Evolutionary conservation across 73 alveolate genomes (phyloP).

Genomic region (Paramecium pentaurelia): DNA sequence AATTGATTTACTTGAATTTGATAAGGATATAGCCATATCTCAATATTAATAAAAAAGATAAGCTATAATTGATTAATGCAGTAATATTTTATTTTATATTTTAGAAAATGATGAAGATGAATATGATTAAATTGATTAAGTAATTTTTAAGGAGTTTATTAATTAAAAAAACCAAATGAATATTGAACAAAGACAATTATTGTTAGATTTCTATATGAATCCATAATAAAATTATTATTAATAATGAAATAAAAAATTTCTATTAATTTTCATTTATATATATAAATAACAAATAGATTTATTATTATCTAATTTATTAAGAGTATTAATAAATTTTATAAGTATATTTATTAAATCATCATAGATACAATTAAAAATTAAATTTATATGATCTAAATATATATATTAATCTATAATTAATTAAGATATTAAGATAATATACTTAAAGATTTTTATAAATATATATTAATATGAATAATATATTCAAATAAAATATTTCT

Average conservation of each 20-base stretch:
- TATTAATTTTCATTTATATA: not conserved
- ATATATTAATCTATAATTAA: not conserved
- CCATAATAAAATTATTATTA: conserved; percentile 38
- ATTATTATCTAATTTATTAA: too few relatives aligned
- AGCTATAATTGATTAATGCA: not conserved
- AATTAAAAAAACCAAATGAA: not conserved
- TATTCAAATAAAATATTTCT: not conserved
- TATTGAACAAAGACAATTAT: not conserved
- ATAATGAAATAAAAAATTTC: not conserved
- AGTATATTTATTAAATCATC: too few relatives aligned
- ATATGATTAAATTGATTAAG: conserved; percentile 27
- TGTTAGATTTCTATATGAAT: conserved; percentile 58
- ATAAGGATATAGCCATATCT: not conserved
- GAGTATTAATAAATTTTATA: too few relatives aligned
- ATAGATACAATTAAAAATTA: too few relatives aligned
- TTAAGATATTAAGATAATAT: not conserved
- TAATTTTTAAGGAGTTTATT: not conserved
- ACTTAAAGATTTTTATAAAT: too few relatives aligned
- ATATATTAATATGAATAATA: too few relatives aligned
- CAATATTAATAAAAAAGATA: not conserved
- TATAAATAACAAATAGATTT: not conserved
- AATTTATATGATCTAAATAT: too few relatives aligned
- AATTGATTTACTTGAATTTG: not conserved
- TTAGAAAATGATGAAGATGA: conserved; percentile 11
- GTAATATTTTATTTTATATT: not conserved